Evolutionary conservation across 2,329 filamentous ascomycete species (phyloP).

Genomic region (Phialophora verrucosa): DNA sequence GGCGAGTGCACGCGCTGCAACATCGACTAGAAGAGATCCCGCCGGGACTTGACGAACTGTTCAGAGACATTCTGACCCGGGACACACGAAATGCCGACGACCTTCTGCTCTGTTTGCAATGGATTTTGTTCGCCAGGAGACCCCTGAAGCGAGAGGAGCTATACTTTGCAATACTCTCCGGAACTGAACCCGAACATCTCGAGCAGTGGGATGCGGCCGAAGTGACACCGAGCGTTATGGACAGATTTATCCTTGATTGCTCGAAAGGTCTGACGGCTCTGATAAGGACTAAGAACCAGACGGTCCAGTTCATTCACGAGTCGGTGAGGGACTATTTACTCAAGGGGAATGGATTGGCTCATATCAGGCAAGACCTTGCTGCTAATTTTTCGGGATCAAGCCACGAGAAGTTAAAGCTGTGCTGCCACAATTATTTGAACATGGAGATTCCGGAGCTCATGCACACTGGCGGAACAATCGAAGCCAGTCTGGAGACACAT

Average conservation of each 20-base stretch:
- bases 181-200: slow-evolving; percentile 37
- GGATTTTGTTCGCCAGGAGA: slow-evolving; percentile 33
- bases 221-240: slow-evolving; percentile 38
- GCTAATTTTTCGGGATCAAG: slow-evolving; percentile 44
- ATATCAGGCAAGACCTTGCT: slow-evolving; percentile 43
- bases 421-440: slow-evolving; percentile 51
- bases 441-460: slow-evolving; percentile 30
- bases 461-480: neutral
- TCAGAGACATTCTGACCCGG: slow-evolving; percentile 58
- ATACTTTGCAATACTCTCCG: slow-evolving; percentile 51
- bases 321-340: slow-evolving; percentile 51
- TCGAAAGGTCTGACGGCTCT: slow-evolving; percentile 57
- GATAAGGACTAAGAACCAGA: slow-evolving; percentile 36
- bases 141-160: slow-evolving; percentile 51
- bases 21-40: slow-evolving; percentile 50
- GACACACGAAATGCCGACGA: slow-evolving; percentile 53
- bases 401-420: slow-evolving; percentile 54
- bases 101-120: slow-evolving; percentile 45
- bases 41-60: slow-evolving; percentile 53
- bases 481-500: neutral
- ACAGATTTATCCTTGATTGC: slow-evolving; percentile 47
- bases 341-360: slow-evolving; percentile 44
- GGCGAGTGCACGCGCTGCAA: slow-evolving; percentile 41
- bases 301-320: slow-evolving; percentile 56
- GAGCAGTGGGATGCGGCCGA: slow-evolving; percentile 38